A percentile compares a stretch with the other conserved stretches of the same genome.
Evolutionary conservation across 257 asterid species (phyloP).

Genomic region (Echium plantagineum): DNA sequence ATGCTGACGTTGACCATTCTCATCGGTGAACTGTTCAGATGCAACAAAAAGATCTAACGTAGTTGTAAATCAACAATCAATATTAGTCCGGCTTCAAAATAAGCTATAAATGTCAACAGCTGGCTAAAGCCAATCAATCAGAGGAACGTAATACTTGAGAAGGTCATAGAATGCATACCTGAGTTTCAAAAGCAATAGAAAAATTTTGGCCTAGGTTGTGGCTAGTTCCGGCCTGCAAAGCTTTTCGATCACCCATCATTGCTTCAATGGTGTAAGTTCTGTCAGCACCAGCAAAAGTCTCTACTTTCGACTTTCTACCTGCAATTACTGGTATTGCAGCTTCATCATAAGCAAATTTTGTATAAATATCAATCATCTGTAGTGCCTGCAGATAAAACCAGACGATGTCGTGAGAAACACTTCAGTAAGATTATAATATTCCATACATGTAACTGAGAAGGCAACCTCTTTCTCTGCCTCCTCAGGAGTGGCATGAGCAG

Average conservation of each 20-base stretch:
- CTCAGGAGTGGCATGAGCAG: slow-evolving; percentile 88
- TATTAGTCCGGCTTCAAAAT: not conserved
- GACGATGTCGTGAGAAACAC: slow-evolving; percentile 20
- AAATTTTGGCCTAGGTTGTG: slow-evolving; percentile 98
- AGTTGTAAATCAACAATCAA: not conserved
- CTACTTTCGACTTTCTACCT: slow-evolving; percentile 89
- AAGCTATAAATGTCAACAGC: not conserved
- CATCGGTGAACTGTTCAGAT: slow-evolving; percentile 70
- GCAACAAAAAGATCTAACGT: not conserved
- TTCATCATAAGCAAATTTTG: slow-evolving; percentile 83
- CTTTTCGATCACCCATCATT: slow-evolving; percentile 98
- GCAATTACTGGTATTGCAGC: slow-evolving; percentile 98
- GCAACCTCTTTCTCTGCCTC: slow-evolving; percentile 95
- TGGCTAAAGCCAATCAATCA: no score
- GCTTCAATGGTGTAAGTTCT: slow-evolving; percentile 96
- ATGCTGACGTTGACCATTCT: slow-evolving; percentile 83
- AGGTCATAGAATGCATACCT: slow-evolving; percentile 31
- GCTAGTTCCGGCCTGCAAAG: slow-evolving; percentile 98
- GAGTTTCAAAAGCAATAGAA: slow-evolving; percentile 90
- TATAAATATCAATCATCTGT: slow-evolving; percentile 92
- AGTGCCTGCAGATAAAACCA: slow-evolving; percentile 62
- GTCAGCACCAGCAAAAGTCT: slow-evolving; percentile 95
- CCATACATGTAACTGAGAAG: slow-evolving; percentile 6
- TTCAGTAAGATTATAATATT: slow-evolving; percentile 4
- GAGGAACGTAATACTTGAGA: not conserved